Percentiles rank a stretch among this genome's conserved stretches.
Evolutionary conservation across 1,139 yeast species (phyloP).

Genomic region (Candida pseudoviswanathii): DNA sequence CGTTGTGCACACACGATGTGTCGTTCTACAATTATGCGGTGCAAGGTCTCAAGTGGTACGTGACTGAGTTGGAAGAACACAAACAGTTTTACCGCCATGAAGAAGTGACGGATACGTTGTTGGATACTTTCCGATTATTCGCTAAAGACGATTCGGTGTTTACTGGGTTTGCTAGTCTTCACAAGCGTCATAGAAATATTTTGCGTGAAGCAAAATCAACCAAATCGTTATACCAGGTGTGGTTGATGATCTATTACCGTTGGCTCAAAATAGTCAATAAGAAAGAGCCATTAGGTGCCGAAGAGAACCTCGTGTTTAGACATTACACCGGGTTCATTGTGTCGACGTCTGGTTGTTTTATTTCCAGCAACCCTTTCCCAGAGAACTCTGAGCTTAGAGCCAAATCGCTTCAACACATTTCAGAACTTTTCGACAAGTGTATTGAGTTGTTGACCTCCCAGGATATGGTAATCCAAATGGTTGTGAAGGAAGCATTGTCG

Average conservation of each 20-base stretch:
- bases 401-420: slow-evolving; percentile 33
- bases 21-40: slow-evolving; percentile 58
- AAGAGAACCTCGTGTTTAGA: slow-evolving; percentile 50
- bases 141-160: slow-evolving; percentile 62
- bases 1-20: slow-evolving; percentile 59
- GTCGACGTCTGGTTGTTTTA: slow-evolving; percentile 58
- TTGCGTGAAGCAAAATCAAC: slow-evolving; percentile 63
- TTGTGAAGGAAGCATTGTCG: slow-evolving; percentile 46
- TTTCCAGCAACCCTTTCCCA: slow-evolving; percentile 28
- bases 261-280: slow-evolving; percentile 46
- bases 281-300: slow-evolving; percentile 21
- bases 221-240: slow-evolving; percentile 58
- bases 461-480: slow-evolving; percentile 52
- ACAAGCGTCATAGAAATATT: slow-evolving; percentile 62
- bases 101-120: slow-evolving; percentile 24
- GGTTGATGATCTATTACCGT: slow-evolving; percentile 60
- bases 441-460: slow-evolving; percentile 49
- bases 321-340: slow-evolving; percentile 66
- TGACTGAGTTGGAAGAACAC: slow-evolving; percentile 32
- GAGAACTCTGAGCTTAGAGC: slow-evolving; percentile 27
- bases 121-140: slow-evolving; percentile 51
- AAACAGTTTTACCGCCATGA: slow-evolving; percentile 11
- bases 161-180: slow-evolving; percentile 77
- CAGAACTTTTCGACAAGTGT: slow-evolving; percentile 53
- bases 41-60: slow-evolving; percentile 48